Percentiles rank a stretch among this genome's conserved stretches.
phyloP scores from a whole-genome alignment of 345 rosid species.

The Psidium friedrichsthalianum region DNA sequence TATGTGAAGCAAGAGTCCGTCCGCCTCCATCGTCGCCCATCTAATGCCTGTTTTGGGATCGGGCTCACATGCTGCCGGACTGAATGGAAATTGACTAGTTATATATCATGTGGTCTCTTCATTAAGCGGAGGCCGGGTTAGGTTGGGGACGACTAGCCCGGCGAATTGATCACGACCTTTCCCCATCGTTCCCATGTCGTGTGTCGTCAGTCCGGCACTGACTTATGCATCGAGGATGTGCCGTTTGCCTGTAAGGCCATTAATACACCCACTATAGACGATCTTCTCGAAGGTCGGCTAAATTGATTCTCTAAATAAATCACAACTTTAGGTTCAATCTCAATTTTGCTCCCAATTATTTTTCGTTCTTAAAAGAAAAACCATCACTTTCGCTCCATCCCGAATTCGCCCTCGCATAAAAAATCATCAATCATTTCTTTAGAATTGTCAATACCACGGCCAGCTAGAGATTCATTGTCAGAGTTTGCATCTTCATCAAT shows the following conservation, averaged over 20 bases:
- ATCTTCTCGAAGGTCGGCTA: too few species aligned
- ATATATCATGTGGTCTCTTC: background rate
- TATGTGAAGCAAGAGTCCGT: background rate
- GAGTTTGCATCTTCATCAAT: background rate
- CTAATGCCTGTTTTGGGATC: background rate
- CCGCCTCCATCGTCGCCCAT: background rate
- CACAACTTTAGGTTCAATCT: background rate
- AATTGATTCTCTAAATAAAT: too few species aligned
- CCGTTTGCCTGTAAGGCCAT: background rate
- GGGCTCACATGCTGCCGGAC: background rate
- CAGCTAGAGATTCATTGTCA: background rate
- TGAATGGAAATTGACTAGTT: background rate
- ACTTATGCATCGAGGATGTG: background rate
- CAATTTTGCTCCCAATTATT: background rate
- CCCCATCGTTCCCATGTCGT: background rate
- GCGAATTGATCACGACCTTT: background rate
- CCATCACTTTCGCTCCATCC: background rate
- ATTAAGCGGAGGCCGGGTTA: background rate
- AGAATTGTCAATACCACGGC: background rate
- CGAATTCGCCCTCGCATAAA: accelerated
- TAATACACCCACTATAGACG: too few species aligned
- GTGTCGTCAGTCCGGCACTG: background rate
- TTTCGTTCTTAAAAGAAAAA: background rate
- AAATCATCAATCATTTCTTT: background rate
- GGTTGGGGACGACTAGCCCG: background rate